Conservation (phyloP, 192 early-diverging fungal genomes). For the Coemansia guatemalensis region DNA sequence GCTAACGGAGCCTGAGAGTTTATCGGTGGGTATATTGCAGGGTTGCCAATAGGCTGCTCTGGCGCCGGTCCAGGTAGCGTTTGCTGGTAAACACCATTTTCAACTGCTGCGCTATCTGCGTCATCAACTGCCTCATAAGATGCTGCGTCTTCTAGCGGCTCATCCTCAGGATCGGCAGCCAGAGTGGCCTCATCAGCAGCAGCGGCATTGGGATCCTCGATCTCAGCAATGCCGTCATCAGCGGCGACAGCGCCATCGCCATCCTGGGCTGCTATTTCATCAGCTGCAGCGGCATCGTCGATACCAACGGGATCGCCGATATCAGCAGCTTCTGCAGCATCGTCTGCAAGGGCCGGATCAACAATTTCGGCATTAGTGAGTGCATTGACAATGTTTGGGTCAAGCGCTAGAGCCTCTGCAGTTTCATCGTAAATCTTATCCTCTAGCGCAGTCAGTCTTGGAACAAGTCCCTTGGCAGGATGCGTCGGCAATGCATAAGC, state of each 20-base stretch:
- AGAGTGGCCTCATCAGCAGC: background rate
- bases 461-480: conserved; percentile 1
- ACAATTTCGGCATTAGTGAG: conserved; percentile 1
- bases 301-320: conserved; percentile 1
- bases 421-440: conserved; percentile 32
- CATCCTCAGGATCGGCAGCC: too few relatives aligned
- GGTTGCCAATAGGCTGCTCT: background rate
- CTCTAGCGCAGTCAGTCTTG: conserved; percentile 18
- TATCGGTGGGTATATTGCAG: conserved; percentile 1
- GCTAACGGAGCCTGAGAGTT: too few relatives aligned
- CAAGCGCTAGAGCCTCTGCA: conserved; percentile 19
- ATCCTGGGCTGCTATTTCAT: background rate
- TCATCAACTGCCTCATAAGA: background rate
- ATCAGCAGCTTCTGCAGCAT: conserved; percentile 8
- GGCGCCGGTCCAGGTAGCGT: background rate
- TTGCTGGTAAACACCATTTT: conserved; percentile 4
- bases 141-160: background rate
- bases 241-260: background rate
- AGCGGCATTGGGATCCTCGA: background rate
- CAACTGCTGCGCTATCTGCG: background rate
- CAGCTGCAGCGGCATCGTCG: background rate
- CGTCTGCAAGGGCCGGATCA: background rate
- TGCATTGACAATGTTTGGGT: conserved; percentile 26
- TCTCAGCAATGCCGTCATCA: background rate
- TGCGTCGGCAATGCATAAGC: conserved; percentile 23